Base-by-base conservation (phyloP, 306 rosid genomes). In the Prunus armeniaca region DNA sequence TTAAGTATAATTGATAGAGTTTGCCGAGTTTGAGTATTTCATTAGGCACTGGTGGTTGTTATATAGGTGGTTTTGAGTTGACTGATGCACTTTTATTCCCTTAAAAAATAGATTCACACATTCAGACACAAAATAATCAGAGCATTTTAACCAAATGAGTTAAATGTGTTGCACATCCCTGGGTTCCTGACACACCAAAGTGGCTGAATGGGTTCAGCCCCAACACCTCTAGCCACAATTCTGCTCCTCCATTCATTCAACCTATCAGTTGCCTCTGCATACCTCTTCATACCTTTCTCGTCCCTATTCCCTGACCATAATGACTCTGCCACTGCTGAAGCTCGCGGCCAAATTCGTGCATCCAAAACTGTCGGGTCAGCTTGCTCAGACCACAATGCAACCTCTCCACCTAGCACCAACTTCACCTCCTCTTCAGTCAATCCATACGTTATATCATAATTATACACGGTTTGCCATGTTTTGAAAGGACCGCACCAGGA, bases 401-500 rank as follows among this genome's bases (percentile, higher is more conserved):
- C 97, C 55, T 94, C 98, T 57, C 97, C 98, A 43, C 98, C 98
- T n/a, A 94, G 76, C 78, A 94, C 95, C 73, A 94, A 63, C 52
- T 84, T 84, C n/a, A 90, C 84, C 75, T 94, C 96, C 54, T 85
- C 93, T 67, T 88, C 79, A 11, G 64, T 90, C 85, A 94, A 18
- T 22, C 93, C 95, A 22, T 76, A 85, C 2, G 92, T 74, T 54
- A 94, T 91, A 55, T 91, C 97, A 68, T 94, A 91, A 62, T 94
- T 72, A 76, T 91, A 94, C 5, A 94, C 80, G 25, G 85, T 84
- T 68, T 91, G 95, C 98, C 98, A 94, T 7, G 96, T 91, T 75
- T 94, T 94, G 71, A 91, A 94, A 1, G 95, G 97, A 32, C 86
- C 93, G 77, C 96, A 94, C 98, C 97, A 94, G 3, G 98, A 94